Base-by-base conservation (phyloP, 164 flowering plant species). In the Liriodendron chinense region DNA sequence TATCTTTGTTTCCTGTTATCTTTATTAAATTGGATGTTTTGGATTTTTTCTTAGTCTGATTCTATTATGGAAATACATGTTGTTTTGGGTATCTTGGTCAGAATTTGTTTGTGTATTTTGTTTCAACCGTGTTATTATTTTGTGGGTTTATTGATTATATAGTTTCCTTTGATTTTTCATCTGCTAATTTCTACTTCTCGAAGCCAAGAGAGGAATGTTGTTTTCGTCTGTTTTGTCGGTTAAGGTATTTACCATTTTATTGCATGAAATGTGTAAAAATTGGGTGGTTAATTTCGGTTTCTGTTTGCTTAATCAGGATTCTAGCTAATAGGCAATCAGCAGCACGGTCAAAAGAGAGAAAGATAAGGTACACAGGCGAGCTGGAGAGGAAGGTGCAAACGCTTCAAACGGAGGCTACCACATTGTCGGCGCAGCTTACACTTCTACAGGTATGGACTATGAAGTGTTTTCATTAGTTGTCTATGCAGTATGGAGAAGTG, bases 301-400 rank as follows among this genome's bases (percentile, higher is more conserved):
- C 50, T 62, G 9, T 20, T 57, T 82, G 43, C 43, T 34, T 34
- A 34, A 34, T 74, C 74, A 94, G 98, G 88, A 92, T 94, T 84
- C 91, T 94, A 70, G 98, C 97, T 24, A 94, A 94, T 81, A 86
- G 98, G 78, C 97, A 94, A 78, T 94, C 98, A 48, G 98, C 98
- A 10, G 98, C 98, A 10, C 88, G 98, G 16, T 94, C 98, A 9
- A 94, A 94, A 83, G 98, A 94, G 85, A 84, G 98, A 83, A 94
- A 92, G 77, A 86, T 82, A 7, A 85, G 92, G 3, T 94, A 94
- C 77, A 91, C 96, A 16, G 43, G 71, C 22, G 79, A 77, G 59
- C 75, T 77, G 68, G 79, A 77, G 75, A 72, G 72, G 79, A 77
- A 77, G 57, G 79, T 77, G 9, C 79, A 77, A 72, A 77, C 79